Evolutionary conservation across 108 stramenopile species (phyloP).

Genomic region (Nitzschia sp.): DNA sequence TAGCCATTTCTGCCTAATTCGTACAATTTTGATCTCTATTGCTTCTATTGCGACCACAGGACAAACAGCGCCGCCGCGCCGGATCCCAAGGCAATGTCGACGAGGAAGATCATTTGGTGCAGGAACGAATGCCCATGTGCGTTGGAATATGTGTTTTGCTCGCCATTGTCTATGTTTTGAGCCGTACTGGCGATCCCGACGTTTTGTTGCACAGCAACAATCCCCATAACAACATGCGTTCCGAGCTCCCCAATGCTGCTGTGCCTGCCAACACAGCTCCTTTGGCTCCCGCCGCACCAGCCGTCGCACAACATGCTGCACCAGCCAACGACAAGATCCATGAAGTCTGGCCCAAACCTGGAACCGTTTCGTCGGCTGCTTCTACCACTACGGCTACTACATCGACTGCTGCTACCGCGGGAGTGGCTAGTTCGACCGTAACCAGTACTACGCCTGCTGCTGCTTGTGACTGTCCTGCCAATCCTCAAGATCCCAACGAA

Average conservation of each 20-base stretch:
- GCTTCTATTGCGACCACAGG: slow-evolving; percentile 22
- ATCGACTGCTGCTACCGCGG: not conserved
- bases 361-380: slow-evolving; percentile 13
- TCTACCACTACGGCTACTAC: slow-evolving; percentile 11
- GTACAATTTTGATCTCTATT: too few relatives aligned
- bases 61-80: slow-evolving; percentile 30
- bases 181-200: slow-evolving; percentile 62
- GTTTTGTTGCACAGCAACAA: slow-evolving; percentile 17
- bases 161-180: slow-evolving; percentile 87
- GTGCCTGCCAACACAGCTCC: not conserved
- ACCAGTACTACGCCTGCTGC: not conserved
- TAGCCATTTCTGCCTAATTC: too few relatives aligned
- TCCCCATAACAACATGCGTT: not conserved
- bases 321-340: not conserved
- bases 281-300: slow-evolving; percentile 12
- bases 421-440: not conserved
- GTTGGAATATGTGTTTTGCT: slow-evolving; percentile 82
- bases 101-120: slow-evolving; percentile 61
- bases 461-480: slow-evolving; percentile 24
- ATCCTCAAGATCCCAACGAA: slow-evolving; percentile 33
- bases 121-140: slow-evolving; percentile 89
- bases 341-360: slow-evolving; percentile 8
- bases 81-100: slow-evolving; percentile 13
- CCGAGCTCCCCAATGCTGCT: not conserved
- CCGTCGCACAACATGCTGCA: too few relatives aligned